Base-by-base conservation (phyloP, 1,284 basidiomycete genomes). In the Inonotus obliquus region DNA sequence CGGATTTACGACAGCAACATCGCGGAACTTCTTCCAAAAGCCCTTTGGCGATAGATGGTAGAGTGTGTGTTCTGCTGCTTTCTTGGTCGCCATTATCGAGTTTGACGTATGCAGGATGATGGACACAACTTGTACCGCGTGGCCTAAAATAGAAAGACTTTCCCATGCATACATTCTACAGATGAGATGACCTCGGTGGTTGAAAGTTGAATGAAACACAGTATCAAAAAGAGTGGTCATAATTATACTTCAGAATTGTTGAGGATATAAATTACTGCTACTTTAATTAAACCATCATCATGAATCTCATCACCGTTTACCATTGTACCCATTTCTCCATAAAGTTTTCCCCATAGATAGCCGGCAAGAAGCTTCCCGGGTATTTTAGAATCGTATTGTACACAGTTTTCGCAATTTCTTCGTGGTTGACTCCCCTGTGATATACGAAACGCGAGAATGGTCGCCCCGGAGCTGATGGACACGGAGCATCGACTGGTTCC, bases 21-120 rank as follows among this genome's bases (percentile, higher is more conserved):
- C 89, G 60, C 93, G 86, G 73, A 96, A 92, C 78, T 89, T 93
- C 84, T 95, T 96, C 94, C 93, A 96, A 74, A 96, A 94, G 1
- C 93, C 93, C 71, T 85, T 89, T 11, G 93, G 89, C 68, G 83
- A 85, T 66, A 93, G 83, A 72, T 96, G 94, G 75, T 96, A 96
- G 51, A 92, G 82, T 4, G 91, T 93, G 48, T 87, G 87, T 71
- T 96, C 91, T 65, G 91, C 90, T 41, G 78, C 82, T 76, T 84
- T 89, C 77, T 82, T 87, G 60, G 81, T 80, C 59, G 88, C 85
- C 88, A 90, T 89, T 70, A 64, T 52, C 13, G 51, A 17, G 51
- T 27, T 32, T 14, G 29, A 7, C 27, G 27, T n/a, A 1, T 17
- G 41, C 4, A 14, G 6, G 29, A 17, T 1, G 27, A 14, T n/a